Conservation (phyloP, 768 basidiomycete species). For the Naematelia aurantialba region DNA sequence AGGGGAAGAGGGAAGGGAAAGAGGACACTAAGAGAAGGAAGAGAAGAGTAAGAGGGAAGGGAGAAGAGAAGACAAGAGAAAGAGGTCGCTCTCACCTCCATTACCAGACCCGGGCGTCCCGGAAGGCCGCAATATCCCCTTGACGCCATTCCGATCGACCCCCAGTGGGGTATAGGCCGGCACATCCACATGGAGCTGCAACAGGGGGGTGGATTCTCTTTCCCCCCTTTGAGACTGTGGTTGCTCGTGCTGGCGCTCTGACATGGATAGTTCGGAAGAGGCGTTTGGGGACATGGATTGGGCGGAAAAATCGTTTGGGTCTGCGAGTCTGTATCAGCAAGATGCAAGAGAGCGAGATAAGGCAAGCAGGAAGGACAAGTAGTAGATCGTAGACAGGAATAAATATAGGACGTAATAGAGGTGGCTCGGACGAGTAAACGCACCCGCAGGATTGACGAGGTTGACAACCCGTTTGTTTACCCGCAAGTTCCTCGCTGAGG, state of each 20-base stretch:
- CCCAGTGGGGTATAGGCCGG: constrained; percentile 9
- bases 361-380: too few relatives aligned
- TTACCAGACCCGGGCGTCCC: constrained; percentile 47
- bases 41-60: too few relatives aligned
- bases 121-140: constrained; percentile 35
- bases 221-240: neutral
- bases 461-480: constrained; percentile 33
- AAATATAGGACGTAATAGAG: neutral
- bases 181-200: neutral
- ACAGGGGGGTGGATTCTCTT: constrained; percentile 9
- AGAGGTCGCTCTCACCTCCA: constrained; percentile 30
- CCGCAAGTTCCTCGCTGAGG: constrained; percentile 13
- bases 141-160: constrained; percentile 22
- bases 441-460: constrained; percentile 37
- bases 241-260: too few relatives aligned
- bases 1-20: too few relatives aligned
- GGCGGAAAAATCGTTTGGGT: constrained; percentile 16
- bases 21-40: too few relatives aligned
- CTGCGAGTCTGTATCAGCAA: constrained; percentile 12
- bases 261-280: neutral
- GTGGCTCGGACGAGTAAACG: constrained; percentile 7
- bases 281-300: neutral
- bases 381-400: too few relatives aligned
- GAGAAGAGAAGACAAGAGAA: neutral
- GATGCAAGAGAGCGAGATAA: too few relatives aligned